Conservation (phyloP, 805 yeast genomes). For the Saccharomyces mikatae region DNA sequence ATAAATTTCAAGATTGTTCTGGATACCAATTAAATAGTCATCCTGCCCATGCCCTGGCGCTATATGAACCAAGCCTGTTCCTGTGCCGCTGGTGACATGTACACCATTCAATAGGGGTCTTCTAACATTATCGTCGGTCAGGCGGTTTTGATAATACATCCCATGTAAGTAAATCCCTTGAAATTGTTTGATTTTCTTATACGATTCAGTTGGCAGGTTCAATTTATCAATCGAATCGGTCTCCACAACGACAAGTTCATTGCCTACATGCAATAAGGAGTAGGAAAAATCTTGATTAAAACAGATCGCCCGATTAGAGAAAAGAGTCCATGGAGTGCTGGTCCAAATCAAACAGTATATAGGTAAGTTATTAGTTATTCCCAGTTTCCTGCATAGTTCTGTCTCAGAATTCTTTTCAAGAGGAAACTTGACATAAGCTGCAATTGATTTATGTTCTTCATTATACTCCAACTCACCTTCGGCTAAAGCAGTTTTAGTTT, state of each 20-base stretch:
- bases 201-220: conserved; percentile 10
- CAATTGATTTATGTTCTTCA: conserved; percentile 55
- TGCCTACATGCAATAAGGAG: conserved; percentile 35
- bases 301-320: conserved; percentile 79
- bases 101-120: conserved; percentile 68
- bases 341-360: conserved; percentile 74
- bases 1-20: conserved; percentile 46
- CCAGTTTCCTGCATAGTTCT: conserved; percentile 3
- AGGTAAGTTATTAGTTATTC: conserved; percentile 2
- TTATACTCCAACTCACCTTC: conserved; percentile 94
- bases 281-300: conserved; percentile 54
- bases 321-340: conserved; percentile 96
- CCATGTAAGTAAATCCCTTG: conserved; percentile 38
- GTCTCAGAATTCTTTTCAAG: conserved; percentile 25
- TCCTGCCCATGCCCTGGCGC: conserved; percentile 98
- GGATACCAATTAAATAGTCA: conserved; percentile 67
- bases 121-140: conserved; percentile 29
- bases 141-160: conserved; percentile 48
- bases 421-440: conserved; percentile 66
- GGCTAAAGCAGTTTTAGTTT: conserved; percentile 87
- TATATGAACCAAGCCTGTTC: conserved; percentile 93
- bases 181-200: conserved; percentile 23
- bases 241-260: conserved; percentile 51
- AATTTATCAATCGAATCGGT: conserved; percentile 38
- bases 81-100: conserved; percentile 73